Evolutionary conservation across 192 early-diverging fungal species (phyloP), one percentile per base, ranked within the genome.

Genomic region (Coemansia sp.): DNA sequence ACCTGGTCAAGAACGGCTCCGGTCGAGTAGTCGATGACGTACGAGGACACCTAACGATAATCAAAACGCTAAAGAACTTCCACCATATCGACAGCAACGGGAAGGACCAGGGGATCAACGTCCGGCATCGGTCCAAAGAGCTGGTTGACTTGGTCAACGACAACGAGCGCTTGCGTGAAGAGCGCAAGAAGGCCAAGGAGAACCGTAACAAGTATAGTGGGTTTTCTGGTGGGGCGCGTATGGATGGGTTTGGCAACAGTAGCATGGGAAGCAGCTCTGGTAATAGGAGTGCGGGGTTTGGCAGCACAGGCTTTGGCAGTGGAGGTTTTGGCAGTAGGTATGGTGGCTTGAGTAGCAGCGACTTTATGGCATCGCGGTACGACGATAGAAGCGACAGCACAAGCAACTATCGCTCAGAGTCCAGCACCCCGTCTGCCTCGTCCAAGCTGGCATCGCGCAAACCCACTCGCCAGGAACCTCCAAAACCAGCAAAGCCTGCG

Each of bases 91-190:
- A 97, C 61, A 90, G 92, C 19, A 93, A 93, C 58, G 87, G 87
- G 64, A 98, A 98, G 63, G 96, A 98, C 69, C 94, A 98, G 70
- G 96, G 96, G 5, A 86, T 98, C 47, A 97, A 97, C 58, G 88
- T 93, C 93, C 86, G 63, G 58, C 68, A 78, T 50, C 83, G 96
- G 8, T 89, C 94, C 12, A 94, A 91, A 59, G 94, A 97, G 76
- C 78, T 98, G 30, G 70, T 87, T 2, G 94, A 94, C 6, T 76
- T 96, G 44, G 65, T 97, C 12, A 81, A 82, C 35, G 84, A 90
- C 68, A 84, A 82, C 50, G 84, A 94, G 26, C 81, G 72, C 12
- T 85, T 98, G 65, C 87, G 88, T 31, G 81, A 80, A 10, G 96
- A 98, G 67, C 84, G 96, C 13, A 85, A 87, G 60, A 94, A 91